Conservation (phyloP, 2,329 filamentous ascomycete genomes). For the Ascochyta fabae region DNA sequence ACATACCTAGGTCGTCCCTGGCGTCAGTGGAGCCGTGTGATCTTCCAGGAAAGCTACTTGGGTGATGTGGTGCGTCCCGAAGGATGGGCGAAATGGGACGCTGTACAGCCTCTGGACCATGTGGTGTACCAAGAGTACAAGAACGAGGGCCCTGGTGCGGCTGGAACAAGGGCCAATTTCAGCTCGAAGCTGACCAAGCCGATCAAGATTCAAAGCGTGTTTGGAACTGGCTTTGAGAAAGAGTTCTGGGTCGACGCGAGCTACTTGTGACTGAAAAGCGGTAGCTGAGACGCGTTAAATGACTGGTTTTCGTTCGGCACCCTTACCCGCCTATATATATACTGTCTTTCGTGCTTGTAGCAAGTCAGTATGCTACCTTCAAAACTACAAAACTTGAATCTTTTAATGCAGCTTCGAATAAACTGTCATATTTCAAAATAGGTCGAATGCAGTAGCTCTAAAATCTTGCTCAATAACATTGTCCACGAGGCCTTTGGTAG, state of each 20-base stretch:
- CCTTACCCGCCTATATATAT: too few relatives aligned
- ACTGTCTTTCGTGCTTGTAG: too few relatives aligned
- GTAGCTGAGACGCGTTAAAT: background rate
- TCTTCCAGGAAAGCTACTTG: slow-evolving; percentile 58
- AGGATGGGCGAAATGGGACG: slow-evolving; percentile 57
- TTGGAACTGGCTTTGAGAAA: slow-evolving; percentile 21
- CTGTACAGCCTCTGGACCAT: slow-evolving; percentile 22
- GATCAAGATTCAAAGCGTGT: slow-evolving; percentile 15
- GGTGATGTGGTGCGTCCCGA: slow-evolving; percentile 62
- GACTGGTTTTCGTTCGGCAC: too few relatives aligned
- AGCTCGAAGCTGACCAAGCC: slow-evolving; percentile 14
- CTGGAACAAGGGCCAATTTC: slow-evolving; percentile 11
- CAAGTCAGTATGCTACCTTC: too few relatives aligned
- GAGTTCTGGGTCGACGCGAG: slow-evolving; percentile 27
- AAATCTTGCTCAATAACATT: too few relatives aligned
- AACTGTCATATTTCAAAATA: too few relatives aligned
- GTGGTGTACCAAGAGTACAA: slow-evolving; percentile 26
- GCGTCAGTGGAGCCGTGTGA: slow-evolving; percentile 55
- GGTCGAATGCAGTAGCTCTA: too few relatives aligned
- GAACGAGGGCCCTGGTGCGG: slow-evolving; percentile 26
- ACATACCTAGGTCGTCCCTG: slow-evolving; percentile 60
- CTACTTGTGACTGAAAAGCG: slow-evolving; percentile 6
- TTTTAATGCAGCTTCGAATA: too few relatives aligned
- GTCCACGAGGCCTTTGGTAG: too few relatives aligned
- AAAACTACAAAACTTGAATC: too few relatives aligned